Conservation (phyloP, 352 stramenopile species). For the Globisporangium heterothallicum region DNA sequence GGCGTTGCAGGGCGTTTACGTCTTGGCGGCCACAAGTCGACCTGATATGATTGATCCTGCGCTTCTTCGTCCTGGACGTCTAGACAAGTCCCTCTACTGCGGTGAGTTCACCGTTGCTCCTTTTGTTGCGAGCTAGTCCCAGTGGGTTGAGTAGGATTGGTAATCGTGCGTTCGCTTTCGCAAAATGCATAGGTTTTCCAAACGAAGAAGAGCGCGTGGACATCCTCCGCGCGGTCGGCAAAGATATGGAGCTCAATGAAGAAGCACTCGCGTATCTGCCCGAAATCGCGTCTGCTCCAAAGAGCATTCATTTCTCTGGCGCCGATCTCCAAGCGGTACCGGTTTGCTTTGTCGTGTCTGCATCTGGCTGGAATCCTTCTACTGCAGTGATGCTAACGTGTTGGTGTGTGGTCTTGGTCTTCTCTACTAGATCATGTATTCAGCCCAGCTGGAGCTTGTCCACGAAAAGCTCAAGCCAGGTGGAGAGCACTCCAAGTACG, state of each 20-base stretch:
- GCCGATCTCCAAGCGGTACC: conserved; percentile 91
- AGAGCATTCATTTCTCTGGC: conserved; percentile 84
- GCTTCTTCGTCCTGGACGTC: conserved; percentile 89
- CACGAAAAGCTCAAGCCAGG: conserved; percentile 87
- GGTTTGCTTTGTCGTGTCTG: too few species aligned
- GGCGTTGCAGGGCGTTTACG: conserved; percentile 89
- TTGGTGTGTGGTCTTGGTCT: too few species aligned
- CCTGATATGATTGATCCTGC: conserved; percentile 97
- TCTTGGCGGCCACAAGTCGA: conserved; percentile 94
- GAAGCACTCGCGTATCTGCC: conserved; percentile 68
- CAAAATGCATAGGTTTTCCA: conserved; percentile 85
- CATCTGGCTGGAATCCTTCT: too few species aligned
- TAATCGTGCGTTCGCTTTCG: too few species aligned
- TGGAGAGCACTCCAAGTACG: conserved; percentile 43
- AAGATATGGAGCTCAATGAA: conserved; percentile 70
- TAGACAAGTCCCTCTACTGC: conserved; percentile 94
- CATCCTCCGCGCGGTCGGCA: conserved; percentile 70
- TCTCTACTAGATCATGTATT: conserved; percentile 91
- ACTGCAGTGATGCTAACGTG: too few species aligned
- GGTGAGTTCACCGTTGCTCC: conserved; percentile 20
- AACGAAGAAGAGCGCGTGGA: conserved; percentile 70
- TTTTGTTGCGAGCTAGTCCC: not conserved
- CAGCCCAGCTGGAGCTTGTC: conserved; percentile 91
- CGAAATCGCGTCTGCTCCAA: conserved; percentile 58
- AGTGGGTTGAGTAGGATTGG: too few species aligned